Evolutionary conservation across 2,329 filamentous ascomycete genomes (phyloP).

Genomic region (Fusarium succisae): DNA sequence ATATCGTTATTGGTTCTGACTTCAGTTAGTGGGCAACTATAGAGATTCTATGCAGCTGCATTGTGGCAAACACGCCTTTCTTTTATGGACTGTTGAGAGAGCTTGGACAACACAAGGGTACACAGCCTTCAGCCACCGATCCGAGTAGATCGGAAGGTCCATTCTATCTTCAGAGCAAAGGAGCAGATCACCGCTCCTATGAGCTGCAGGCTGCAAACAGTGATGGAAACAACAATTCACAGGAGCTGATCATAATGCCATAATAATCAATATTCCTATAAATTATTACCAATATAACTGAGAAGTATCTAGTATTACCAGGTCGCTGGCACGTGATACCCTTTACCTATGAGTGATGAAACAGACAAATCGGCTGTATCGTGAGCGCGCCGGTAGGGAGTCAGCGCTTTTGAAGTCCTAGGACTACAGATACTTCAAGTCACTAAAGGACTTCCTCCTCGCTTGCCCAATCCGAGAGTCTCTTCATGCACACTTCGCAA

Average conservation of each 20-base stretch:
- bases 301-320: rapidly evolving
- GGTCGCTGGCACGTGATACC: too few relatives aligned
- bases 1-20: neutral
- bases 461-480: too few relatives aligned
- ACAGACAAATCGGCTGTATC: neutral
- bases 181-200: neutral
- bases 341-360: too few relatives aligned
- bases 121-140: neutral
- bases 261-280: neutral
- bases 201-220: neutral
- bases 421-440: neutral
- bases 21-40: slow-evolving; percentile 40
- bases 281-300: rapidly evolving
- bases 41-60: slow-evolving; percentile 30
- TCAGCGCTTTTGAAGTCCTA: too few relatives aligned
- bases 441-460: neutral
- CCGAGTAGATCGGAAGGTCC: neutral
- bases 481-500: neutral
- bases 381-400: rapidly evolving
- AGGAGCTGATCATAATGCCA: neutral
- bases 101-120: neutral
- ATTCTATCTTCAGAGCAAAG: neutral
- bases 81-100: neutral
- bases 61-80: neutral
- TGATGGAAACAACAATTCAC: neutral